Conservation (phyloP, 805 yeast species). For the Yueomyces sp. region DNA sequence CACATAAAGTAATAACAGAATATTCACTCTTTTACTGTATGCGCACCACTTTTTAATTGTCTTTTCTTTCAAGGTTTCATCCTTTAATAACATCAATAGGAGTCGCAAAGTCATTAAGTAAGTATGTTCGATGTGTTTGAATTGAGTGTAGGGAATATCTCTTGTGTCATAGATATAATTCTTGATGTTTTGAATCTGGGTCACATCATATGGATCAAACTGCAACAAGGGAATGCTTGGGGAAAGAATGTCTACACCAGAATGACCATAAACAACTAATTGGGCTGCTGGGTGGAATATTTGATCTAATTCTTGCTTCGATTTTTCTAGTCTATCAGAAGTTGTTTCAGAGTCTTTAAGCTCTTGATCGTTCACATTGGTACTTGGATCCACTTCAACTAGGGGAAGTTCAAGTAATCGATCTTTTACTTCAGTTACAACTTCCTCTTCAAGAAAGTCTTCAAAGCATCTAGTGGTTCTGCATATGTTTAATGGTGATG, state of each 20-base stretch:
- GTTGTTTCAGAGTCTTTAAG: conserved; percentile 2
- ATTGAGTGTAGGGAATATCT: conserved; percentile 3
- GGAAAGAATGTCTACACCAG: conserved; percentile 9
- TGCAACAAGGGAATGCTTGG: conserved; percentile 12
- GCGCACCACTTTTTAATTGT: conserved; percentile 12
- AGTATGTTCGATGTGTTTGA: conserved; percentile 8
- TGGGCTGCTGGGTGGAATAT: conserved; percentile 10
- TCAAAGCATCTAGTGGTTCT: conserved; percentile 3
- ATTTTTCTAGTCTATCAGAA: conserved; percentile 6
- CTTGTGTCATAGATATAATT: conserved; percentile 4
- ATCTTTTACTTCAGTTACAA: neutral
- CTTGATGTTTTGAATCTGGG: conserved; percentile 10
- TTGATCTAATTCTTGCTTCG: conserved; percentile 10
- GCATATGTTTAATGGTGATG: neutral
- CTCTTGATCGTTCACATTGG: neutral
- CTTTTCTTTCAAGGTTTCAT: conserved; percentile 9
- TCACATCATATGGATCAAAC: conserved; percentile 11
- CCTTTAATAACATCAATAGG: conserved; percentile 15
- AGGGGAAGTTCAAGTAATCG: neutral
- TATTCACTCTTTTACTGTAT: conserved; percentile 9
- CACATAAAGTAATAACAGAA: conserved; percentile 16
- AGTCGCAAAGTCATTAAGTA: conserved; percentile 12
- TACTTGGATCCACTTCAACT: neutral
- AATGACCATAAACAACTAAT: conserved; percentile 8
- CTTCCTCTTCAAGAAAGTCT: neutral